These are phyloP conservation scores for Vinca major DNA, from an alignment of 305 asterid genomes.

Conservation along the genomic window DNA sequence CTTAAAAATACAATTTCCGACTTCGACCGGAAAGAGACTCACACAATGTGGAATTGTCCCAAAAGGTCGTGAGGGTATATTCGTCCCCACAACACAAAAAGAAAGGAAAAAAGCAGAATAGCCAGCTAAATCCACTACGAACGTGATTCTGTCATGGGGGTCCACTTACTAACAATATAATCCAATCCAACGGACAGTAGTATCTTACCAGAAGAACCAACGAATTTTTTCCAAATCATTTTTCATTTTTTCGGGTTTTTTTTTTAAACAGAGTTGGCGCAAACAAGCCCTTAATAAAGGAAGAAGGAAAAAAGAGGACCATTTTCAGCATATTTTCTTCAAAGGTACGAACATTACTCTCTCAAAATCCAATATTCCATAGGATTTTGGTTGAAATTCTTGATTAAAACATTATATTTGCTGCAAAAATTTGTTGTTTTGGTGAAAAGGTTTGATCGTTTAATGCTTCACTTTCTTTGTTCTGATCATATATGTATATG, in stretches of 20 bases:
- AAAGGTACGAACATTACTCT: conserved; percentile 25
- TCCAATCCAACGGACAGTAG: conserved; percentile 28
- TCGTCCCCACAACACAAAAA: conserved; percentile 18
- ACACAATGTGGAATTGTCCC: background rate
- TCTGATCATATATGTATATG: background rate
- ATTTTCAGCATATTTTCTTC: conserved; percentile 6
- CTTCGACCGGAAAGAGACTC: too few species aligned
- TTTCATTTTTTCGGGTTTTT: conserved; percentile 32
- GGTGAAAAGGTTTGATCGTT: conserved; percentile 4
- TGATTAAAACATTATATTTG: conserved; percentile 9
- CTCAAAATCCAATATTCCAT: conserved; percentile 4
- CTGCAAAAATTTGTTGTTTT: background rate
- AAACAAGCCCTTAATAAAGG: background rate
- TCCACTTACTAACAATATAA: conserved; percentile 14
- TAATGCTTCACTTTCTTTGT: conserved; percentile 4
- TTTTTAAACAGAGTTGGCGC: conserved; percentile 29
- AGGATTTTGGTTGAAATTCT: conserved; percentile 16
- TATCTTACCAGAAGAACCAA: conserved; percentile 24
- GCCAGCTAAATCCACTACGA: conserved; percentile 10
- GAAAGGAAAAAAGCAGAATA: conserved; percentile 23
- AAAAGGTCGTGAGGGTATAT: conserved; percentile 22
- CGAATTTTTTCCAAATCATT: conserved; percentile 27
- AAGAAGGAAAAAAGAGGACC: conserved; percentile 1
- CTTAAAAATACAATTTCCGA: too few species aligned
- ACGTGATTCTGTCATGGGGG: conserved; percentile 36